A percentile compares a stretch with the other conserved stretches of the same genome.
Conservation (phyloP, 1,139 yeast species). For the Nakaseomyces sp. region DNA sequence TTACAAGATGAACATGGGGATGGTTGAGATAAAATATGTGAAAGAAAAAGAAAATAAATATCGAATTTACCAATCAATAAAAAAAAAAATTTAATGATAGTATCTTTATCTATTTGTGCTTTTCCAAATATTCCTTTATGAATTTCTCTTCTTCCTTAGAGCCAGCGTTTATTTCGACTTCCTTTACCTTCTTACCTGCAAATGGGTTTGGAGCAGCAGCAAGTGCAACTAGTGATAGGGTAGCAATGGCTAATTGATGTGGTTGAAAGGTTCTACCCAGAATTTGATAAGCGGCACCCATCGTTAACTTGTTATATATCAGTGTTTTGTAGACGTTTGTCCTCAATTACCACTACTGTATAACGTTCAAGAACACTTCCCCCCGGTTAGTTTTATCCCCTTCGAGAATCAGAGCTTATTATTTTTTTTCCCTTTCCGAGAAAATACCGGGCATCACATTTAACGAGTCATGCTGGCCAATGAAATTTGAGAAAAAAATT, state of each 20-base stretch:
- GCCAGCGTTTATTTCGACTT: constrained; percentile 65
- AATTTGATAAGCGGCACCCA: constrained; percentile 77
- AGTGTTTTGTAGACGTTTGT: no score
- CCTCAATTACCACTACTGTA: no score
- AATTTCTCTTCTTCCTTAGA: constrained; percentile 87
- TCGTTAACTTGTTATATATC: constrained; percentile 23
- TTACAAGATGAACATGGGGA: constrained; percentile 1
- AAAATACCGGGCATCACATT: neutral
- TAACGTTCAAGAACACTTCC: no score
- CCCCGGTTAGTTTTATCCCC: no score
- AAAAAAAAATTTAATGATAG: neutral
- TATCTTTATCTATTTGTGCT: constrained; percentile 14
- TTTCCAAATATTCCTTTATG: constrained; percentile 39
- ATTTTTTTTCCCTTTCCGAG: neutral
- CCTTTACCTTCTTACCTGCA: constrained; percentile 47
- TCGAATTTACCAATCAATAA: neutral
- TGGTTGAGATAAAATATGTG: no score
- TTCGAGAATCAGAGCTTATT: neutral
- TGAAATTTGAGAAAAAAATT: constrained; percentile 6
- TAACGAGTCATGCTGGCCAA: constrained; percentile 2
- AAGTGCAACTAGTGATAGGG: constrained; percentile 54
- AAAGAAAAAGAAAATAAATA: neutral
- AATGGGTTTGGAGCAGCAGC: constrained; percentile 66
- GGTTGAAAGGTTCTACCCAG: constrained; percentile 70
- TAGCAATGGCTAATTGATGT: constrained; percentile 62